Evolutionary conservation across 1,284 basidiomycete genomes (phyloP).

Genomic region (Apiotrichum gracile): DNA sequence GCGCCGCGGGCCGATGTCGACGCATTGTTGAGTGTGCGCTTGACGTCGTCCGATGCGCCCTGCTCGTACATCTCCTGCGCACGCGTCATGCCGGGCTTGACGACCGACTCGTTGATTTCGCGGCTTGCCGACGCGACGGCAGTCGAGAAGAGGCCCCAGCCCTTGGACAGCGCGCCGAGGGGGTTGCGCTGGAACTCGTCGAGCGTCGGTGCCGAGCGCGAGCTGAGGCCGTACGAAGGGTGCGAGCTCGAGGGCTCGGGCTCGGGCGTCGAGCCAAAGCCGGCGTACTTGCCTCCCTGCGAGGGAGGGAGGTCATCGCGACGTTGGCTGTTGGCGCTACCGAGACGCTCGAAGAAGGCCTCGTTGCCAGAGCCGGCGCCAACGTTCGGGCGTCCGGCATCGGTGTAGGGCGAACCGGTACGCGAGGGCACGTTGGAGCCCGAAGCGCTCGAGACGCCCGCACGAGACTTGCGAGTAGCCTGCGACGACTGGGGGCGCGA

Average conservation of each 20-base stretch:
- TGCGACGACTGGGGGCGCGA: slow-evolving; percentile 39
- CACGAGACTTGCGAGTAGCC: slow-evolving; percentile 43
- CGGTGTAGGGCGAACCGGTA: slow-evolving; percentile 11
- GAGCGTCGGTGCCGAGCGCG: slow-evolving; percentile 40
- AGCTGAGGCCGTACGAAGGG: slow-evolving; percentile 38
- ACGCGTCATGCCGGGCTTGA: slow-evolving; percentile 41
- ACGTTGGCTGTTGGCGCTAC: slow-evolving; percentile 37
- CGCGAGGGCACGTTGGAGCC: slow-evolving; percentile 8
- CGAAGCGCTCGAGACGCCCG: slow-evolving; percentile 11
- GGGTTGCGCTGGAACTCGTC: slow-evolving; percentile 45
- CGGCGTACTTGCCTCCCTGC: slow-evolving; percentile 46
- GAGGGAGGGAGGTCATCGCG: slow-evolving; percentile 44
- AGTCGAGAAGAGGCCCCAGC: slow-evolving; percentile 47
- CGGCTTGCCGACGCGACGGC: slow-evolving; percentile 37
- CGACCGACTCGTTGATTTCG: slow-evolving; percentile 44
- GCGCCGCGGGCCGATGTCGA: slow-evolving; percentile 28
- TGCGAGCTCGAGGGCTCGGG: slow-evolving; percentile 20
- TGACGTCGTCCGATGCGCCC: slow-evolving; percentile 29
- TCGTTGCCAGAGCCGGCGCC: slow-evolving; percentile 35
- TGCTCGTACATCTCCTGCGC: slow-evolving; percentile 30
- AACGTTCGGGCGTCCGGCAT: background rate
- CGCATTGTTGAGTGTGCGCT: slow-evolving; percentile 26
- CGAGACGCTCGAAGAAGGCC: slow-evolving; percentile 46
- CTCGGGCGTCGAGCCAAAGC: slow-evolving; percentile 43
- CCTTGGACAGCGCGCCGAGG: slow-evolving; percentile 41